Conservation (phyloP, 306 rosid genomes). For the Cucurbita argyrosperma region DNA sequence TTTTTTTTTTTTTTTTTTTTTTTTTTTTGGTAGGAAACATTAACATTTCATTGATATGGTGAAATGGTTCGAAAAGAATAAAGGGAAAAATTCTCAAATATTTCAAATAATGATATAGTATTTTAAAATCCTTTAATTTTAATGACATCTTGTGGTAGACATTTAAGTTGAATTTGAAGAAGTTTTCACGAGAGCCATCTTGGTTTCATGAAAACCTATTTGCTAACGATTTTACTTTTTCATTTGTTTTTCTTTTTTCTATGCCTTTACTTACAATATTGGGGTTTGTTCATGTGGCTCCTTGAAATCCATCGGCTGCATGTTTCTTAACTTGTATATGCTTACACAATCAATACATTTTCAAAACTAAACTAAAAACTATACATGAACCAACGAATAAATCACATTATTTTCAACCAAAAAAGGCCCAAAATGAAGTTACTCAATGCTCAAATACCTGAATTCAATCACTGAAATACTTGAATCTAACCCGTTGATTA, state of each 20-base stretch:
- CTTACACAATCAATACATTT: not conserved
- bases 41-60: not conserved
- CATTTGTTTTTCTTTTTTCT: not conserved
- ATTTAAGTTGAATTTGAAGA: not conserved
- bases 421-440: not conserved
- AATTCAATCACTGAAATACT: not conserved
- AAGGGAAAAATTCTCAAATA: not conserved
- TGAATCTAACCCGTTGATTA: not conserved
- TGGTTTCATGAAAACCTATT: not conserved
- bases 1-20: not conserved
- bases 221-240: not conserved
- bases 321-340: not conserved
- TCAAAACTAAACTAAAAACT: not conserved
- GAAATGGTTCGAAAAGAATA: no score
- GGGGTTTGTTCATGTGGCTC: not conserved
- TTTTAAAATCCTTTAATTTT: not conserved
- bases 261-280: not conserved
- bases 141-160: not conserved
- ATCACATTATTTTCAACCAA: not conserved
- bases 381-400: not conserved
- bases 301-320: not conserved
- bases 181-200: not conserved
- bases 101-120: not conserved
- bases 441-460: not conserved
- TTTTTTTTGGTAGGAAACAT: not conserved